Conservation (phyloP, 441 rosid species). For the Kokia cookei region DNA sequence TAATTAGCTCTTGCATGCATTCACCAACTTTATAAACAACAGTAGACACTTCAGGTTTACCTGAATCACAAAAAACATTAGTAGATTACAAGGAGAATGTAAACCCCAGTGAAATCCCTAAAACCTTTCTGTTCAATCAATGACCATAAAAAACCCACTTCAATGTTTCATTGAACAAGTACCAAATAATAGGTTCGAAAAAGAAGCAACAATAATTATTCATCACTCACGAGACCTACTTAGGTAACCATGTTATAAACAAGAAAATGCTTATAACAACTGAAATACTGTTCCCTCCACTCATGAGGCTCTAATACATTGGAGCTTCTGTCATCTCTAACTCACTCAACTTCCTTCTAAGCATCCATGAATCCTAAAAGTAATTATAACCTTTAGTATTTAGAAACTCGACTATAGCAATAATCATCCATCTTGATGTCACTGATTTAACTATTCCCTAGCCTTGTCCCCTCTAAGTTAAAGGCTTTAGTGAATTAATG, state of each 20-base stretch:
- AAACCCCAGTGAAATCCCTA: background rate
- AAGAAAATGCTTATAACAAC: background rate
- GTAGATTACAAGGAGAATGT: background rate
- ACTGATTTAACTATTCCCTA: background rate
- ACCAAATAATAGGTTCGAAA: background rate
- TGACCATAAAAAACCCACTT: slow-evolving; percentile 13
- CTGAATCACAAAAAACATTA: slow-evolving; percentile 41
- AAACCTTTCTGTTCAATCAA: background rate
- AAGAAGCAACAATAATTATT: background rate
- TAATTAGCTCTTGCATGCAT: slow-evolving; percentile 97
- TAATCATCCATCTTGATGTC: background rate
- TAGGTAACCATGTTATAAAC: background rate
- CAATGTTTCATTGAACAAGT: background rate
- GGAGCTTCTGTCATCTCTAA: background rate
- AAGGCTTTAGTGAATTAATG: background rate
- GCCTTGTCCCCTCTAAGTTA: background rate
- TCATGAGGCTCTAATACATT: background rate
- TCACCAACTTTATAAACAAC: slow-evolving; percentile 97
- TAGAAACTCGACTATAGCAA: background rate
- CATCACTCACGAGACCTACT: background rate
- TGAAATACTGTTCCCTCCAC: background rate
- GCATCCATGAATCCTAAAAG: background rate
- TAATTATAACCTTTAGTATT: background rate
- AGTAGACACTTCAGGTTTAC: slow-evolving; percentile 74
- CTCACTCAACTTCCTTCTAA: background rate